Evolutionary conservation across 2,329 filamentous ascomycete species (phyloP), one percentile per base, ranked within the genome.

Genomic region (Cryphonectria naterciae): DNA sequence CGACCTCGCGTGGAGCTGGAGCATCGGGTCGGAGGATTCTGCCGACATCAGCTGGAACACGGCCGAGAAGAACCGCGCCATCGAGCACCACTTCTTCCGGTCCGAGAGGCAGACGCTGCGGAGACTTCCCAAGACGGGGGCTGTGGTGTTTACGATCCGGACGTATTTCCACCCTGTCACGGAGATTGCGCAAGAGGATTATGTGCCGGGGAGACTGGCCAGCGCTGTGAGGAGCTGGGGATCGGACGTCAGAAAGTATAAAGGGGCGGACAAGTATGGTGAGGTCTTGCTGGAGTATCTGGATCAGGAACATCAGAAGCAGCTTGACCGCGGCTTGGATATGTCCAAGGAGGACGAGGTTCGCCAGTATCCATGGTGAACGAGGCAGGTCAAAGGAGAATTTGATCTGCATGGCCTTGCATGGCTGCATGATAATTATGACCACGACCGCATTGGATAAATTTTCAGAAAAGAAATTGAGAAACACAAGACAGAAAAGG

Each of bases 211-310:
- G 0, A 81, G 93, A 46, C 79, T 97, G 76, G 93, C 93, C 2
- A 93, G 91, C 75, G 93, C 92, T 6, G 82, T 97, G 4, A 84
- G 93, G 54, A 95, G 93, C 78, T 96, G 93, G 93, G 92, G 91
- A 0, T 89, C 91, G 60, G 90, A 94, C 81, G 93, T 96, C 10
- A 87, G 87, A 22, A 83, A 82, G 74, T 97, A 97, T 78, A 96
- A 96, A 82, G 93, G 94, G 0, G 89, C 86, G 77, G 91, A 93
- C 74, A 88, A 86, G 81, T 97, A 94, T 79, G 87, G 85, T 28
- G 88, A 91, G 37, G 90, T 95, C 0, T 75, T 97, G 77, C 80
- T 97, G 72, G 90, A 93, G 78, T 97, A 91, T 80, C 79, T 97
- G 72, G 93, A 97, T 80, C 76, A 76, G 74, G 92, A 91, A 82